Percentiles rank a stretch among this genome's conserved stretches.
These are phyloP conservation scores for Inga laurina DNA, from an alignment of 306 rosid species.

Conservation along the genomic window DNA sequence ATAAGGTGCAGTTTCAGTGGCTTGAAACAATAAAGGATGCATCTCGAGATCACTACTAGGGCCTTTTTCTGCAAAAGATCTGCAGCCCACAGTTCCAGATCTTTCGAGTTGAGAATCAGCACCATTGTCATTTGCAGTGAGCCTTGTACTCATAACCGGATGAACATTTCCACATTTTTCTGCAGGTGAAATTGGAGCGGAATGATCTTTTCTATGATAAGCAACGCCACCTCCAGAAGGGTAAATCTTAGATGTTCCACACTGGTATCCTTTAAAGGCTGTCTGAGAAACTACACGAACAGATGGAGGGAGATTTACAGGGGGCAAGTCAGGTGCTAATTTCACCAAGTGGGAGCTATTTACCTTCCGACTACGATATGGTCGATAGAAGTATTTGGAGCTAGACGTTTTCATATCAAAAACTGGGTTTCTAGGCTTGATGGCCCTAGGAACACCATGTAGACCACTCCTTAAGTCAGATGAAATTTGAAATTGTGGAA, in stretches of 20 bases:
- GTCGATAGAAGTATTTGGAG: slow-evolving; percentile 51
- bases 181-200: slow-evolving; percentile 43
- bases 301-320: slow-evolving; percentile 92
- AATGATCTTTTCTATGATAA: slow-evolving; percentile 43
- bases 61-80: slow-evolving; percentile 53
- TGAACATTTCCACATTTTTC: slow-evolving; percentile 37
- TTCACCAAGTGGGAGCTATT: slow-evolving; percentile 62
- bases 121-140: slow-evolving; percentile 33
- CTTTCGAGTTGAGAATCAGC: slow-evolving; percentile 41
- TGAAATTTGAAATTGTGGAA: slow-evolving; percentile 47
- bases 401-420: slow-evolving; percentile 37
- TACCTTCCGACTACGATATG: slow-evolving; percentile 58
- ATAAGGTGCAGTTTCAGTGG: slow-evolving; percentile 58
- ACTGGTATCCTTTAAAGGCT: slow-evolving; percentile 58
- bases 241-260: slow-evolving; percentile 50
- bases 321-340: slow-evolving; percentile 90
- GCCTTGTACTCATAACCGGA: slow-evolving; percentile 36
- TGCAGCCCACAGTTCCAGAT: slow-evolving; percentile 45
- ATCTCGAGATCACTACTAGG: slow-evolving; percentile 67
- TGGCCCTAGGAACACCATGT: slow-evolving; percentile 42
- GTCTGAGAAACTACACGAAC: slow-evolving; percentile 86
- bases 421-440: slow-evolving; percentile 43
- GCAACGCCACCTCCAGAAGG: slow-evolving; percentile 48
- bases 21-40: slow-evolving; percentile 94
- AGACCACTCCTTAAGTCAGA: slow-evolving; percentile 43